These are phyloP conservation scores for Pulveroboletus frians DNA, from an alignment of 768 basidiomycete genomes.

Conservation along the genomic window DNA sequence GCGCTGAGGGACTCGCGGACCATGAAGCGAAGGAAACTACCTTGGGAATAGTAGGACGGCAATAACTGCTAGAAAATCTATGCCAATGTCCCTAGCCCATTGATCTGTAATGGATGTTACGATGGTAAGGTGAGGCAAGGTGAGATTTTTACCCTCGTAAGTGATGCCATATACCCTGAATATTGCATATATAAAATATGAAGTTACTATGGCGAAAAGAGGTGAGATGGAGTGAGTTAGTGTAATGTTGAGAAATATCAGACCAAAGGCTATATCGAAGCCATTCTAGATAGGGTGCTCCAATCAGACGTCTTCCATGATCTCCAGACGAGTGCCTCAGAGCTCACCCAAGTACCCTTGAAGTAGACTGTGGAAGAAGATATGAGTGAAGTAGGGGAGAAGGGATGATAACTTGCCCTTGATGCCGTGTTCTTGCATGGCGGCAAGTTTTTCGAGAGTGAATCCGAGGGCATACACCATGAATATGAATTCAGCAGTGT, in stretches of 20 bases:
- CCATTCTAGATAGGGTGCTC: constrained; percentile 55
- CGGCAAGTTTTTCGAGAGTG: constrained; percentile 85
- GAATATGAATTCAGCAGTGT: constrained; percentile 64
- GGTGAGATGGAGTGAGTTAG: not conserved
- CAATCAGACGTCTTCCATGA: constrained; percentile 15
- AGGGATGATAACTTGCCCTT: constrained; percentile 46
- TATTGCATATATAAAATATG: constrained; percentile 70
- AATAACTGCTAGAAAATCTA: constrained; percentile 82
- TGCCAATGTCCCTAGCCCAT: constrained; percentile 67
- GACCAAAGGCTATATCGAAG: constrained; percentile 88
- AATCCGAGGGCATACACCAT: constrained; percentile 81
- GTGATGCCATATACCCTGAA: constrained; percentile 71
- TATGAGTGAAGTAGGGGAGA: constrained; percentile 2
- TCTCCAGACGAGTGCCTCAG: constrained; percentile 8
- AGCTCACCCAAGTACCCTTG: constrained; percentile 73
- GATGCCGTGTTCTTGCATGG: constrained; percentile 94
- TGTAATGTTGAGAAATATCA: constrained; percentile 10
- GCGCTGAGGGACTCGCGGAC: not conserved
- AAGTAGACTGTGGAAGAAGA: constrained; percentile 55
- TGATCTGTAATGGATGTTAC: constrained; percentile 34
- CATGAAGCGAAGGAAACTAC: constrained; percentile 30
- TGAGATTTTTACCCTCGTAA: constrained; percentile 45
- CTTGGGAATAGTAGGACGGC: constrained; percentile 90
- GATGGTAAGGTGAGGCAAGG: not conserved
- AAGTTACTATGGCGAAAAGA: constrained; percentile 49